These are phyloP conservation scores for Blakeslea trispora DNA, from an alignment of 371 early-diverging fungal genomes.

Conservation along the genomic window DNA sequence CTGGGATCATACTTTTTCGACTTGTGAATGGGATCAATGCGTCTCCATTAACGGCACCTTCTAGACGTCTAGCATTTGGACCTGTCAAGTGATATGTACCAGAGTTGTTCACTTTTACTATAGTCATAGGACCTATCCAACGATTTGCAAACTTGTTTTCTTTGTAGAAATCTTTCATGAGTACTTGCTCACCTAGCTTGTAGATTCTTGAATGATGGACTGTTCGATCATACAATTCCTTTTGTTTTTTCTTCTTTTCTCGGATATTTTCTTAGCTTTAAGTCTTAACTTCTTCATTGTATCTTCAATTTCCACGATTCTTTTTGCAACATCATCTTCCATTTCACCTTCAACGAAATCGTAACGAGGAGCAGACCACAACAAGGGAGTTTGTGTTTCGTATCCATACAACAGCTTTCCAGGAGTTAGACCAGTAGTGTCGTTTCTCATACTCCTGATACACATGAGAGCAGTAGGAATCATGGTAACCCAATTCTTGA, in stretches of 20 bases:
- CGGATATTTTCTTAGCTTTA: conserved; percentile 1
- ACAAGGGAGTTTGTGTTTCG: conserved; percentile 17
- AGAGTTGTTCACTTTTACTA: conserved; percentile 5
- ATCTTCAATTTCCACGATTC: background rate
- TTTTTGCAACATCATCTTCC: conserved; percentile 3
- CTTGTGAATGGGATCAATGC: background rate
- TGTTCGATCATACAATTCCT: conserved; percentile 4
- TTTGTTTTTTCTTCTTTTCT: background rate
- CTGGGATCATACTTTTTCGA: conserved; percentile 17
- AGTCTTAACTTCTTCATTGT: background rate
- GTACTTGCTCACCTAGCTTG: conserved; percentile 24
- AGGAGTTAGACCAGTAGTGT: conserved; percentile 14
- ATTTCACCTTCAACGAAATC: conserved; percentile 26
- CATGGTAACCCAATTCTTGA: conserved; percentile 13
- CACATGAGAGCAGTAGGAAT: conserved; percentile 15
- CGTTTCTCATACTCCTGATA: conserved; percentile 18
- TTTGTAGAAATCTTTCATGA: conserved; percentile 8
- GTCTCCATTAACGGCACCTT: conserved; percentile 22
- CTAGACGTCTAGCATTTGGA: conserved; percentile 2
- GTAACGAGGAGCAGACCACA: conserved; percentile 16
- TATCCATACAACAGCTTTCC: conserved; percentile 19
- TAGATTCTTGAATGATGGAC: background rate
- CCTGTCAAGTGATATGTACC: conserved; percentile 18
- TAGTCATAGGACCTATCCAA: conserved; percentile 17
- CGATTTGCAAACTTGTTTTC: conserved; percentile 14